Base-by-base conservation (phyloP, 768 basidiomycete genomes). In the Calocybe indica region DNA sequence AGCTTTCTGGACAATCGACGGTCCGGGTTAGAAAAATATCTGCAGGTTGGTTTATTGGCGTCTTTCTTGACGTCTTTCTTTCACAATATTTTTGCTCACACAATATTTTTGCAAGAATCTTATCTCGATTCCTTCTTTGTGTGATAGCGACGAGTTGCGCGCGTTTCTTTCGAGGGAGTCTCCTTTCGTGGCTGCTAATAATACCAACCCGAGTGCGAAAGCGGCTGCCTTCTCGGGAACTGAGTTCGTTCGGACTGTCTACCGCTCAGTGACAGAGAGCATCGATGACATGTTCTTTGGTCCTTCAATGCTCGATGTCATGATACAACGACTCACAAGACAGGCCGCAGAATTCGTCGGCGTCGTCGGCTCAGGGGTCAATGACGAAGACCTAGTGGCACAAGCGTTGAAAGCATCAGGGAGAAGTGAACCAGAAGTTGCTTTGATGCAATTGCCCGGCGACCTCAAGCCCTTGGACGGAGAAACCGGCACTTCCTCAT, bases 211-310 rank as follows among this genome's bases (percentile, higher is more conserved):
- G 22, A 22, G 22, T 22, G 22, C 22, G 22, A 79, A 83, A 61
- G 60, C 67, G 8, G 55, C 71, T 5, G 63, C 72, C 0, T 83
- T 85, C 56, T 81, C 84, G 13, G 84, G 85, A 6, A 80, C 80
- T 10, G 83, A 82, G 47, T 74, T 96, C 34, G 89, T 97, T 45
- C 84, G 85, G 46, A 86, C 83, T 15, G 78, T 99, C 48, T 98
- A 95, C 61, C 83, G 86, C 30, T 90, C 92, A 22, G 89, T 99
- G 40, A 81, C 95, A 5, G 89, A 91, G 53, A 93, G 92, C 62
- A 85, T 98, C 57, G 96, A 99, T 63, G 96, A 98, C 64, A 91
- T 96, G 79, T 85, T 95, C 66, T 92, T 95, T 54, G 93, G 91
- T 2, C 94, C 89, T 2, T 93, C 92, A 1, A 93, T 96, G 91